These are phyloP conservation scores for Solioccasus polychromus DNA, from an alignment of 768 basidiomycete genomes.

Conservation along the genomic window DNA sequence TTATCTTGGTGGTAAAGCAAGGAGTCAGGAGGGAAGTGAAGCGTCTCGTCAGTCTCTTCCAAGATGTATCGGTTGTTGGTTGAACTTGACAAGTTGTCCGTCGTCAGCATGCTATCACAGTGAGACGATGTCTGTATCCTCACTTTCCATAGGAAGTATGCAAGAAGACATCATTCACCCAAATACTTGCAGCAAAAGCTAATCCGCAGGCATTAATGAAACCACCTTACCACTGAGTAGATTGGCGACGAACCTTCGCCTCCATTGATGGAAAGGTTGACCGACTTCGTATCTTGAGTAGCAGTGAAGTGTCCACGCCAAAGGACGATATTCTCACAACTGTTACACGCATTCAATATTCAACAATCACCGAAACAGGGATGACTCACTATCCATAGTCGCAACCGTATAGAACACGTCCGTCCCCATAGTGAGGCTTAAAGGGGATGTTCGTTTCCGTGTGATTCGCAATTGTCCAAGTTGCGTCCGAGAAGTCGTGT, in stretches of 20 bases:
- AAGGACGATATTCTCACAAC: constrained; percentile 79
- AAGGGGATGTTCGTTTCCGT: constrained; percentile 72
- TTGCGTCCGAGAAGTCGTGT: constrained; percentile 53
- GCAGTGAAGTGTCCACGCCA: constrained; percentile 81
- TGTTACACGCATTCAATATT: constrained; percentile 23
- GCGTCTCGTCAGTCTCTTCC: constrained; percentile 67
- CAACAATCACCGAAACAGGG: constrained; percentile 3
- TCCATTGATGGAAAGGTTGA: constrained; percentile 78
- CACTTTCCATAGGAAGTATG: constrained; percentile 75
- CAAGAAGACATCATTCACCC: constrained; percentile 73
- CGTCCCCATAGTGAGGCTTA: constrained; percentile 70
- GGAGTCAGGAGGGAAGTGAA: constrained; percentile 56
- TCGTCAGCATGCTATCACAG: constrained; percentile 1
- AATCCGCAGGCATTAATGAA: neutral
- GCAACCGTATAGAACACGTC: constrained; percentile 77
- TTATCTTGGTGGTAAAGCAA: constrained; percentile 57
- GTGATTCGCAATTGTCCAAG: constrained; percentile 67
- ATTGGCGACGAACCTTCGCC: constrained; percentile 53
- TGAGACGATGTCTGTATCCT: constrained; percentile 21
- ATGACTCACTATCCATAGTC: constrained; percentile 77
- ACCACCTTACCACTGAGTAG: neutral
- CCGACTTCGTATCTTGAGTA: constrained; percentile 56
- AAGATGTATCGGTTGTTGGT: constrained; percentile 59
- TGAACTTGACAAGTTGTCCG: constrained; percentile 37
- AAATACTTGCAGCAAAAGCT: constrained; percentile 81